Evolutionary conservation across 2,329 filamentous ascomycete species (phyloP), one percentile per base, ranked within the genome.

Genomic region (Aureobasidium leucospermi): DNA sequence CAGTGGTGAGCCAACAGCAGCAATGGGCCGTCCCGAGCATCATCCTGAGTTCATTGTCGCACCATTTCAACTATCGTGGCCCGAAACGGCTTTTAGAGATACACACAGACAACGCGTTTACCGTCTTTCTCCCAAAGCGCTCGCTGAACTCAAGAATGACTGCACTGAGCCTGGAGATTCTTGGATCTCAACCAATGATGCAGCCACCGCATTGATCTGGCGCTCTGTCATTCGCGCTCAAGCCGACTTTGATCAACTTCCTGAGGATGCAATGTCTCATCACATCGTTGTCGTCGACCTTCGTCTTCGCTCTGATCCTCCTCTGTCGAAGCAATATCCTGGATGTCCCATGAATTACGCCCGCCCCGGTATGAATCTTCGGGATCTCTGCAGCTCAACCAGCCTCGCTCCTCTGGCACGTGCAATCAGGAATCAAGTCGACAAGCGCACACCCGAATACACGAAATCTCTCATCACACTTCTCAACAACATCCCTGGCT

Each of bases 261-360:
- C 42, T 19, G 53, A 57, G 29, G 42, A 57, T 9, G 29, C 31
- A n/a, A 57, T 46, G 53, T 57, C 53, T 2, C 53, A 46, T 19
- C 38, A 47, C 19, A 47, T 43, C 6, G 23, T 57, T 13, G n/a
- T n/a, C 11, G 53, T 57, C 10, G 53, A 57, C 15, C 3, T 38
- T 16, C 53, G 53, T 31, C 42, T 47, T 3, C 53, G 53, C 8
- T 57, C 53, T 13, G 10, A 47, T 6, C 53, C 53, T 15, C 41
- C 42, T 2, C 19, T 57, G 3, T 46, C 53, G 16, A 43, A 47
- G 19, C 32, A 57, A 15, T 47, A 46, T 10, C 32, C 39, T 15
- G 53, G 53, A 16, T 46, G 32, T 16, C 53, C 42, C 7, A 57
- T 57, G 53, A 43, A 43, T 13, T 57, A 57, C n/a, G 53, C 53